phyloP scores from a whole-genome alignment of 164 flowering plant species.

The Magnolia kwangsiensis region DNA sequence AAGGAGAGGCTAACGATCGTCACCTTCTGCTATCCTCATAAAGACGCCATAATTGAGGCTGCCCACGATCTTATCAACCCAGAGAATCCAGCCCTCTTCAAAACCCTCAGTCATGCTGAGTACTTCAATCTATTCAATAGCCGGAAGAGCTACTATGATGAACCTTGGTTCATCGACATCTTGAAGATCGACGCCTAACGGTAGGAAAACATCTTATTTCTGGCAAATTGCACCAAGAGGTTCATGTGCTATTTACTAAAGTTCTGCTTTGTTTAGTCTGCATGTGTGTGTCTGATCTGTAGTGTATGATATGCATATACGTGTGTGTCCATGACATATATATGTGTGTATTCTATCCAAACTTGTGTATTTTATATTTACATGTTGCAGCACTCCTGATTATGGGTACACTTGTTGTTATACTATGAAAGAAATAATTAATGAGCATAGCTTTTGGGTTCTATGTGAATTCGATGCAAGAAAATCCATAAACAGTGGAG shows the following conservation, averaged over 20 bases:
- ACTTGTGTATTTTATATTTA: slow-evolving; percentile 1
- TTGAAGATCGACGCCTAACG: background rate
- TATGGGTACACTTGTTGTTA: slow-evolving; percentile 4
- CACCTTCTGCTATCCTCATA: slow-evolving; percentile 12
- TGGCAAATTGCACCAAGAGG: background rate
- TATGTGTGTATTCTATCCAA: background rate
- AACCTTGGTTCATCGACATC: slow-evolving; percentile 4
- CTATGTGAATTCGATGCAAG: too few relatives aligned
- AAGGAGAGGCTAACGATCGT: slow-evolving; percentile 11
- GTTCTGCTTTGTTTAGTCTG: slow-evolving; percentile 4
- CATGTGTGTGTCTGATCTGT: slow-evolving; percentile 2
- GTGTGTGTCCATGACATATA: slow-evolving; percentile 11
- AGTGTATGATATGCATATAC: background rate
- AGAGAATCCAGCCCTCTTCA: slow-evolving; percentile 8
- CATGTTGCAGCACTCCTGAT: background rate
- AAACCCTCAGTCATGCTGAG: background rate
- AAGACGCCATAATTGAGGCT: slow-evolving; percentile 3
- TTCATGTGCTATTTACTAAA: background rate
- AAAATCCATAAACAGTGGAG: too few relatives aligned
- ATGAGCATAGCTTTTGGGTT: too few relatives aligned
- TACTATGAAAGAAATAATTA: too few relatives aligned
- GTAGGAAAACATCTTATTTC: too few relatives aligned
- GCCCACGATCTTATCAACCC: background rate
- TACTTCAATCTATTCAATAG: background rate
- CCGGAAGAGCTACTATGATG: background rate